Evolutionary conservation across 257 asterid genomes (phyloP), one percentile per base, ranked within the genome.

Genomic region (Solanum rostratum): DNA sequence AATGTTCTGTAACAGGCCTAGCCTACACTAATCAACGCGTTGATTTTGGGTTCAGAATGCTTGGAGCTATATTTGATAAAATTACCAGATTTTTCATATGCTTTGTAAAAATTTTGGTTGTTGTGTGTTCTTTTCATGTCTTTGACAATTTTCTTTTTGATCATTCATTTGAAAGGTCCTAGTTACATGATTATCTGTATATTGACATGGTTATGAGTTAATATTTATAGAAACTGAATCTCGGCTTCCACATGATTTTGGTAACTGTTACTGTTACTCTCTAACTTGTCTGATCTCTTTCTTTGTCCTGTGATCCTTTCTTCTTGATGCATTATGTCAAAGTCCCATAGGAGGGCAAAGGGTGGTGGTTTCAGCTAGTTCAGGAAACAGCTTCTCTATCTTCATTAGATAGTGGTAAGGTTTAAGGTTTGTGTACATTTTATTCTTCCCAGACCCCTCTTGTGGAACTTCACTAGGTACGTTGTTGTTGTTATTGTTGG

Each of bases 1-100:
- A 45, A 33, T 85, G 62, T 96, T 96, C 94, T 96, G 99, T 68
- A 92, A 96, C 85, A 92, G 97, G 33, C 99, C 99, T 66, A 97
- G 96, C 63, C 92, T 96, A 53, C 92, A 90, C 90, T 93, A 88
- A 87, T 94, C 98, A 80, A 85, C 92, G 63, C 87, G 62, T 83
- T 92, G 91, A 94, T 87, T 85, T 85, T 63, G 54, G 55, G 76
- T 86, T 84, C 59, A 30, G 52, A 29, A 24, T 29, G 81, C 83
- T 74, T 55, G 30, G 24, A 1, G 53, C 78, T 53, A 66, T 9
- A 46, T 66, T 49, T 50, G 45, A 81, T 46, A 68, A 18, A n/a
- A 20, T 15, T 69, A 29, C 18, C 63, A 27, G 24, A 78, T 78
- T 49, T 76, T 15, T 78, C 45, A 16, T 83, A 12, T 83, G 73